A percentile compares a stretch with the other conserved stretches of the same genome.
Evolutionary conservation across 2,329 filamentous ascomycete genomes (phyloP).

Genomic region (Penicillium hesseltinei): DNA sequence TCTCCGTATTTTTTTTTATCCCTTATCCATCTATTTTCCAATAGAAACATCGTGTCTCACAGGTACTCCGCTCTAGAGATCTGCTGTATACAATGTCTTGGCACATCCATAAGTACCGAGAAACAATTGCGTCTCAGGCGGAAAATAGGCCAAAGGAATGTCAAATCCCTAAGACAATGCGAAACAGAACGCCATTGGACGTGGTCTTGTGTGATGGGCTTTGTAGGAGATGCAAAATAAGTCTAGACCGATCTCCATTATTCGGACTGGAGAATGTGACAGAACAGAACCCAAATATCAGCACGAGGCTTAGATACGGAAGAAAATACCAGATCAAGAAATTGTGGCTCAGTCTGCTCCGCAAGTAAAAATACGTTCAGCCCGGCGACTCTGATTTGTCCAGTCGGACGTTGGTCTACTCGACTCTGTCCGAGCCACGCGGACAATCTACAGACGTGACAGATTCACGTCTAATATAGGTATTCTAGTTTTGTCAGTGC

Average conservation of each 20-base stretch:
- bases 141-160: not conserved
- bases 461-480: not conserved
- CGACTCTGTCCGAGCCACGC: constrained; percentile 12
- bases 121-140: not conserved
- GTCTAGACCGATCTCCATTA: not conserved
- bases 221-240: not conserved
- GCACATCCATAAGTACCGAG: not conserved
- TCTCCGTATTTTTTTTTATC: not conserved
- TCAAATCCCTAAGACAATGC: not conserved
- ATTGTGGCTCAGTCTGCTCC: not conserved
- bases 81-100: constrained; percentile 8
- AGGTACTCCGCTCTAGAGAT: not conserved
- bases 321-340: not conserved
- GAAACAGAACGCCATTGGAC: not conserved
- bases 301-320: not conserved
- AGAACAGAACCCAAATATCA: not conserved
- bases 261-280: not conserved
- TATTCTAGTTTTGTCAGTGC: not conserved
- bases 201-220: not conserved
- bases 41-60: not conserved
- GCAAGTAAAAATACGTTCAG: not conserved
- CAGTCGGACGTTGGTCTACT: constrained; percentile 5
- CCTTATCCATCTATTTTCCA: not conserved
- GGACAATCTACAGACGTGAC: not conserved
- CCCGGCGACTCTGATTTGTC: constrained; percentile 16